A percentile compares a stretch with the other conserved stretches of the same genome.
Evolutionary conservation across 495 filamentous ascomycete species (phyloP).

Genomic region (Chlorociboria aeruginascens): DNA sequence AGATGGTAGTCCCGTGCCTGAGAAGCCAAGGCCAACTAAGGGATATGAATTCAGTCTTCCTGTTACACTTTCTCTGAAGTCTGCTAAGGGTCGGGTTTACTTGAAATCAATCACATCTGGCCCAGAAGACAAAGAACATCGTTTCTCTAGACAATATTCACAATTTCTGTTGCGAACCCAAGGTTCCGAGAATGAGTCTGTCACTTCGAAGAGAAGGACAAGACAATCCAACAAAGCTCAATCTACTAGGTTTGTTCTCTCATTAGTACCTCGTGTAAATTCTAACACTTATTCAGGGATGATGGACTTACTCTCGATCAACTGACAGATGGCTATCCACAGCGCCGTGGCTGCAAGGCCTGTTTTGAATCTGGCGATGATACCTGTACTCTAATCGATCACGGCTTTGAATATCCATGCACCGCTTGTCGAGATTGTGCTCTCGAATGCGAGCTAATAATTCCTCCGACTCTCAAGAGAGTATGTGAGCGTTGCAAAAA

Average conservation of each 20-base stretch:
- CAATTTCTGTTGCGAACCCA: neutral
- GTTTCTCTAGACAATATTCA: neutral
- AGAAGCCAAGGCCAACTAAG: neutral
- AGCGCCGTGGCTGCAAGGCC: slow-evolving; percentile 11
- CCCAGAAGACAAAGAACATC: neutral
- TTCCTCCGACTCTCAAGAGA: slow-evolving; percentile 8
- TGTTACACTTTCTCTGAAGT: slow-evolving; percentile 4
- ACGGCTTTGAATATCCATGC: slow-evolving; percentile 7
- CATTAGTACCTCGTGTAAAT: neutral
- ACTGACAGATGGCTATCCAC: slow-evolving; percentile 7
- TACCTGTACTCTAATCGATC: slow-evolving; percentile 11
- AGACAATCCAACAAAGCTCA: neutral
- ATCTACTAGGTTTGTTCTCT: neutral
- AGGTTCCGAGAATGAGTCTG: neutral
- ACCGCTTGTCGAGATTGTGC: slow-evolving; percentile 6
- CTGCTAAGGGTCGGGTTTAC: slow-evolving; percentile 1
- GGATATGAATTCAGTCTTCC: slow-evolving; percentile 1
- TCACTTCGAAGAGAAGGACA: neutral
- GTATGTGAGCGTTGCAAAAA: slow-evolving; percentile 9
- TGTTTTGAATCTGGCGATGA: slow-evolving; percentile 12
- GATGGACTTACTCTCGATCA: slow-evolving; percentile 10
- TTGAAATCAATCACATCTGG: slow-evolving; percentile 5
- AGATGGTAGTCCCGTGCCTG: neutral
- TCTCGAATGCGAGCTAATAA: slow-evolving; percentile 11
- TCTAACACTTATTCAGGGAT: neutral